phyloP scores from a whole-genome alignment of 345 rosid genomes.

The Brassica napus region Da-Ae NC_063444.1:49005501-49006000 shows the following conservation, averaged over 20 bases:
- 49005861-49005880: slow-evolving; percentile 12
- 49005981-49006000: neutral
- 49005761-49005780: slow-evolving; percentile 25
- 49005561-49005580: neutral
- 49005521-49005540: neutral
- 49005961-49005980: neutral
- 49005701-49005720: neutral
- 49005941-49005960: neutral
- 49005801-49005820: slow-evolving; percentile 4
- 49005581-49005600: neutral
- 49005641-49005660: neutral
- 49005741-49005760: neutral
- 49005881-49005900: neutral
- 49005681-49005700: neutral
- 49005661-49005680: neutral
- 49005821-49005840: slow-evolving; percentile 10
- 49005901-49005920: neutral
- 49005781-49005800: neutral
- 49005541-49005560: neutral
- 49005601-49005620: neutral
- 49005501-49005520: slow-evolving; percentile 14
- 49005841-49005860: slow-evolving; percentile 22
- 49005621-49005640: neutral
- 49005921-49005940: neutral
- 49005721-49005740: neutral